Conservation (phyloP, 2,329 filamentous ascomycete genomes). For the Chaetomium sp. region DNA sequence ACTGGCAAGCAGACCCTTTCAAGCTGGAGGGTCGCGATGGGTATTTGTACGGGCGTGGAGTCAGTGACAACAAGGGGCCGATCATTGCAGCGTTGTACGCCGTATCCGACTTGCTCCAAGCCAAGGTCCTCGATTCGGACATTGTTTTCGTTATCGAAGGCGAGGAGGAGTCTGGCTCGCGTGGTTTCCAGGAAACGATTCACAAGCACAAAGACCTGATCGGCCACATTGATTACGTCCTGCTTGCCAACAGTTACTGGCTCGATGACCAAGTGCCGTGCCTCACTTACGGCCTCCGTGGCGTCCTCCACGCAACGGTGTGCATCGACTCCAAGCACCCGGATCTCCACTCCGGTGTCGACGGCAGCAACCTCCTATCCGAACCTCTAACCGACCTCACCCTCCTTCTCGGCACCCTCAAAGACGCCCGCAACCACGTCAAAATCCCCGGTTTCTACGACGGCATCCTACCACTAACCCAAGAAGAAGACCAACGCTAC, state of each 20-base stretch:
- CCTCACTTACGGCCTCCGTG: slow-evolving; percentile 86
- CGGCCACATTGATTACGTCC: slow-evolving; percentile 85
- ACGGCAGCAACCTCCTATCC: slow-evolving; percentile 82
- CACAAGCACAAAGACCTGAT: slow-evolving; percentile 75
- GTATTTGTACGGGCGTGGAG: slow-evolving; percentile 91
- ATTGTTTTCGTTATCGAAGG: slow-evolving; percentile 93
- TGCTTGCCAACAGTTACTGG: slow-evolving; percentile 98
- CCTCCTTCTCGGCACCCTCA: slow-evolving; percentile 71
- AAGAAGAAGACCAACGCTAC: slow-evolving; percentile 73
- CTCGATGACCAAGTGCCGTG: slow-evolving; percentile 93
- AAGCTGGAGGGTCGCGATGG: slow-evolving; percentile 83
- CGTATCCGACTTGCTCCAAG: slow-evolving; percentile 78
- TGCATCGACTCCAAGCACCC: slow-evolving; percentile 80
- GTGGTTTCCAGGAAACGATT: slow-evolving; percentile 82
- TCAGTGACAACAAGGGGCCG: slow-evolving; percentile 95
- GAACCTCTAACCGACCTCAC: slow-evolving; percentile 91
- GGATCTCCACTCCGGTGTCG: slow-evolving; percentile 93
- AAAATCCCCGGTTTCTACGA: slow-evolving; percentile 88
- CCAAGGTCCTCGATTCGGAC: slow-evolving; percentile 78
- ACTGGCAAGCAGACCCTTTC: slow-evolving; percentile 87
- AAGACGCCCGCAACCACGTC: slow-evolving; percentile 72
- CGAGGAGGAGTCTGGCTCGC: slow-evolving; percentile 90
- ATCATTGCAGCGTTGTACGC: slow-evolving; percentile 92
- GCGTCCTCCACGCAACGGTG: slow-evolving; percentile 88
- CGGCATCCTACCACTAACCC: slow-evolving; percentile 66